Evolutionary conservation across 805 yeast species (phyloP).

Genomic region (Sugiyamaella lignohabitans): DNA sequence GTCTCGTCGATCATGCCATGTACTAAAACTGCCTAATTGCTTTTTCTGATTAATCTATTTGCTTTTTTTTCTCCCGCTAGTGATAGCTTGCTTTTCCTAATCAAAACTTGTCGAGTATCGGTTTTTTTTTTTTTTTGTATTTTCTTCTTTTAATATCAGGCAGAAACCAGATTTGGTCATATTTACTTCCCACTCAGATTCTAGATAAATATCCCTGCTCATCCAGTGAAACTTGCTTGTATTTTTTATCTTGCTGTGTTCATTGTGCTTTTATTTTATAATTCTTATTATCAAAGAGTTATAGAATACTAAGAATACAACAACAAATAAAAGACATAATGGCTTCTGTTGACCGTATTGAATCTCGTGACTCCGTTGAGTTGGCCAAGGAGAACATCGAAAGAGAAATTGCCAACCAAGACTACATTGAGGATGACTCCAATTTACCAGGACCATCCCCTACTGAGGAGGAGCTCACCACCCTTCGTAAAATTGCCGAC

Average conservation of each 20-base stretch:
- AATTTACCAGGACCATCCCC: conserved; percentile 30
- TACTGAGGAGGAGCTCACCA: conserved; percentile 46
- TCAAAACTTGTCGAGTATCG: not conserved
- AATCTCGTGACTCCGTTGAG: not conserved
- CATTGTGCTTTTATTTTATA: not conserved
- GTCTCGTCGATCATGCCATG: not conserved
- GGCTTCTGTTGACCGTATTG: not conserved
- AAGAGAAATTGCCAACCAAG: not conserved
- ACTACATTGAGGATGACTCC: conserved; percentile 2
- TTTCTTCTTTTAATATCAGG: too few relatives aligned
- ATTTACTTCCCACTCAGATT: not conserved
- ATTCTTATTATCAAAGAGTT: not conserved
- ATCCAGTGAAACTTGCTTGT: not conserved
- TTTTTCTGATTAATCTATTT: too few relatives aligned
- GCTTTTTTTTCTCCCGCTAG: too few relatives aligned
- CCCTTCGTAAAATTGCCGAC: conserved; percentile 49
- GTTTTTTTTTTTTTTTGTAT: too few relatives aligned
- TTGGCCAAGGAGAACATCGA: not conserved
- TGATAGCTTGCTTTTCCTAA: not conserved
- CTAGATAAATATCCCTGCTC: not conserved
- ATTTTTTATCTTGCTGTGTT: too few relatives aligned
- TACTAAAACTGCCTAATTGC: not conserved
- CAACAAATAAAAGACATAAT: not conserved
- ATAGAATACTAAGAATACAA: not conserved
- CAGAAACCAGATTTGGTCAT: too few relatives aligned